Evolutionary conservation across 192 early-diverging fungal species (phyloP), one percentile per base, ranked within the genome.

Genomic region (Linnemannia schmuckeri): DNA sequence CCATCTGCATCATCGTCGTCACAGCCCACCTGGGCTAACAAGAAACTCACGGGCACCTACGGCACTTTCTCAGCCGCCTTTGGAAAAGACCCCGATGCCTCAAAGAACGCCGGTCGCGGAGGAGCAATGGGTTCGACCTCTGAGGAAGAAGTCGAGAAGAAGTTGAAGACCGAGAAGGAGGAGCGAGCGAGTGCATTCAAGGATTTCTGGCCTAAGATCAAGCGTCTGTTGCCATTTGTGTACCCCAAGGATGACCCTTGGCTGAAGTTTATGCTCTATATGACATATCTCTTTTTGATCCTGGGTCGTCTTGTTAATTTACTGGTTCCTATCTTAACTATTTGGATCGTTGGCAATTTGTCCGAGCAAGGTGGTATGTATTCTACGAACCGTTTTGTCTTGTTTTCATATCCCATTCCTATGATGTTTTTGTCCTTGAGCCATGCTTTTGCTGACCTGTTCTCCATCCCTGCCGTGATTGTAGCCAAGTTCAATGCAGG

Each of bases 241-340:
- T 97, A 96, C 93, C 97, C 98, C 8, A 89, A 90, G 0, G 85
- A 91, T n/a, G 89, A 93, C 41, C 44, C 71, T 5, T 75, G 81
- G 47, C 88, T 98, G 40, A 94, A 97, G 83, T 73, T 95, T 24
- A 88, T 95, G 52, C 91, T 98, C 44, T 79, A 94, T 33, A 57
- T 92, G 22, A 97, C 95, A 72, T 91, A 97, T 81, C 54, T 91
- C 4, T 82, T 96, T 24, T 90, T 99, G 57, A 72, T 87, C 9
- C 54, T 89, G 10, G 95, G 94, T 0, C 92, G 95, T 61, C 41
- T 95, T 27, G 92, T 99, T 81, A 98, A 98, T 82, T 88, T 97
- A 30, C 91, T 97, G 22, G 96, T 96, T 18, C 97, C 97, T 12
- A 74, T 93, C 61, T 94, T 97, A 89, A 96, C 97, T 80, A 97